Evolutionary conservation across 2,329 filamentous ascomycete species (phyloP).

Genomic region (Aspergillus neotritici): DNA sequence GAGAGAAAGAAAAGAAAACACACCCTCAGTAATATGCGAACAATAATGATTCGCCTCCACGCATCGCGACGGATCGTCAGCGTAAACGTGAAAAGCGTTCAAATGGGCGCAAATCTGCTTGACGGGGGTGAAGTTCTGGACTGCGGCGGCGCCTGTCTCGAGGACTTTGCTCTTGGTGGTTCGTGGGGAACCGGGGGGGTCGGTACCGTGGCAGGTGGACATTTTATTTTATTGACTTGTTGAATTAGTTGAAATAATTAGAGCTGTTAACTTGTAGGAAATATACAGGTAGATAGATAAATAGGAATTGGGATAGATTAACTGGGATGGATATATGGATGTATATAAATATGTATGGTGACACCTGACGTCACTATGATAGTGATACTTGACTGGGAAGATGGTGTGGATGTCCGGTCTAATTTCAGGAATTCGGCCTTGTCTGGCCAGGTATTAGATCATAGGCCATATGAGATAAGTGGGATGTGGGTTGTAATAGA

Average conservation of each 20-base stretch:
- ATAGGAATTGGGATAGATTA: no score
- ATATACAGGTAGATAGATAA: no score
- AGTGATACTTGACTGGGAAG: background rate
- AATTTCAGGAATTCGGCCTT: no score
- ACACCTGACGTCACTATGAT: constrained; percentile 29
- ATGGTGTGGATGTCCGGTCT: no score
- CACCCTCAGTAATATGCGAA: constrained; percentile 62
- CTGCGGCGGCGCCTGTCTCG: constrained; percentile 32
- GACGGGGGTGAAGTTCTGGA: constrained; percentile 58
- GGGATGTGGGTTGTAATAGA: no score
- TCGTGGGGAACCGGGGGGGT: constrained; percentile 27
- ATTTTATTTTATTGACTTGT: constrained; percentile 2
- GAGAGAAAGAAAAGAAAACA: background rate
- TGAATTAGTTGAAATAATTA: background rate
- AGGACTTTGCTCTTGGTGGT: constrained; percentile 34
- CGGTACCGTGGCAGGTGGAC: constrained; percentile 5
- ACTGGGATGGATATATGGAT: background rate
- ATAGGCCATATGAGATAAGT: no score
- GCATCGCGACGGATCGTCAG: constrained; percentile 60
- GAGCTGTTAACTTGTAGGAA: background rate
- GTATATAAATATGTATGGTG: background rate
- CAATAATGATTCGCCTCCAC: constrained; percentile 86
- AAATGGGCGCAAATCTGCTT: constrained; percentile 75
- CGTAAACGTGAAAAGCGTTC: constrained; percentile 81
- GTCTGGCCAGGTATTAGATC: no score